Base-by-base conservation (phyloP, 2,329 filamentous ascomycete species). In the Rachicladosporium sp. region DNA sequence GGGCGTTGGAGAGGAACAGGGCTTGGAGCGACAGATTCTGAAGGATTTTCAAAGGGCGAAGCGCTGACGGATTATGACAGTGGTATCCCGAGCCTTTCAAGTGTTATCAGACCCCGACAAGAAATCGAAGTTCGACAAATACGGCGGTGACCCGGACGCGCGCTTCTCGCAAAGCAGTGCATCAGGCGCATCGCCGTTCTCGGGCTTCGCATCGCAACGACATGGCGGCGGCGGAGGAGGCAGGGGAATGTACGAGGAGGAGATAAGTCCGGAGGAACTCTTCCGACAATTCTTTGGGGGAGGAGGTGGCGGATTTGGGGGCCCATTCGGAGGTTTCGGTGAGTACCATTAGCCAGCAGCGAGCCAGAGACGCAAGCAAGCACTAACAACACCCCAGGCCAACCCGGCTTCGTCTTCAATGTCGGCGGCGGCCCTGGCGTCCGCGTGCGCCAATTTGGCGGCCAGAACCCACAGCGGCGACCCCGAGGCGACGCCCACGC, bases 281-380 rank as follows among this genome's bases (percentile, higher is more conserved):
- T 98, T 98, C 66, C 80, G 89, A 58, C 78, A 89, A 47, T 98
- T 98, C 73, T 98, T 98, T 67, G 85, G 85, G 35, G 87, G 83
- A 32, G 80, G 71, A 6, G 64, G 63, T 49, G 69, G 67, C 11
- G 68, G 71, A 52, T 79, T 84, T 55, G 81, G 82, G 66, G 55
- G 54, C 11, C 52, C 52, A 4, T 58, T 60, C 39, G 56, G 56
- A 46, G 45, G 34, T 40, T 37, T 37, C 12, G 40, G 40, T 42
- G n/a, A 6, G 40, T 35, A 12, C 23, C 5, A 27, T 27, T 7
- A 27, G 23, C 15, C 15, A 19, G 15, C 11, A 10, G 19, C 10
- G 29, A 4, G 3, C 12, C 6, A 2, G 12, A 33, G 23, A 27
- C 5, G 15, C 29, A 10, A 9, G n/a, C 12, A 39, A 9, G n/a